Base-by-base conservation (phyloP, 805 yeast genomes). In the Lachancea cidri region DNA sequence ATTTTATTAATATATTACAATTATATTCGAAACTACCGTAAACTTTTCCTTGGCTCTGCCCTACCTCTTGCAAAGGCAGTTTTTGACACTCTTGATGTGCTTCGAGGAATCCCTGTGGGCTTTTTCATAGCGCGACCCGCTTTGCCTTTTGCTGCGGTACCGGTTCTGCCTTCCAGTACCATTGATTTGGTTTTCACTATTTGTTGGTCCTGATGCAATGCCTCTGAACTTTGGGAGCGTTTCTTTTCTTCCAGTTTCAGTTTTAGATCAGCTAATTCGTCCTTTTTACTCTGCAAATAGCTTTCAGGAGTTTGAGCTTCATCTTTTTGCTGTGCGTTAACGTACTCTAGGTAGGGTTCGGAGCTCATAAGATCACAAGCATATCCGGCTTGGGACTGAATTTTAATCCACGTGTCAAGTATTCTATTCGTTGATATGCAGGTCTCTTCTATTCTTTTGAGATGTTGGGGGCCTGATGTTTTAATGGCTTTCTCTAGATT, bases 361-460 rank as follows among this genome's bases (percentile, higher is more conserved):
- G 72, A 71, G 39, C 66, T 65, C 47, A 78, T 62, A 15, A 76
- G 55, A 7, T 71, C 68, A 19, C 69, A 65, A 3, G 81, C 73
- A 51, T 77, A 75, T 27, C 73, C 72, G 17, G 83, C 74, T 51
- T 80, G 84, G 13, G 83, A 77, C 16, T 80, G 68, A 36, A 81
- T 78, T 46, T 72, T 67, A 39, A 76, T 71, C 84, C 84, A 81
- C 17, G 77, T 68, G 42, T 75, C 80, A 17, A 81, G 58, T 18
- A 81, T 61, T 18, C 65, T 64, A 41, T 74, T 69, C 0, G 81
- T 71, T 22, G 71, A 69, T 30, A 66, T 68, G 33, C 77, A 67
- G 4, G 79, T 69, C 16, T 59, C 62, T 41, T 69, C 47, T 25
- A 63, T 66, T 20, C 59, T 54, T 16, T 49, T 45, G 11, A 76